Base-by-base conservation (phyloP, 2,329 filamentous ascomycete genomes). In the Colletotrichum limetticola region DNA sequence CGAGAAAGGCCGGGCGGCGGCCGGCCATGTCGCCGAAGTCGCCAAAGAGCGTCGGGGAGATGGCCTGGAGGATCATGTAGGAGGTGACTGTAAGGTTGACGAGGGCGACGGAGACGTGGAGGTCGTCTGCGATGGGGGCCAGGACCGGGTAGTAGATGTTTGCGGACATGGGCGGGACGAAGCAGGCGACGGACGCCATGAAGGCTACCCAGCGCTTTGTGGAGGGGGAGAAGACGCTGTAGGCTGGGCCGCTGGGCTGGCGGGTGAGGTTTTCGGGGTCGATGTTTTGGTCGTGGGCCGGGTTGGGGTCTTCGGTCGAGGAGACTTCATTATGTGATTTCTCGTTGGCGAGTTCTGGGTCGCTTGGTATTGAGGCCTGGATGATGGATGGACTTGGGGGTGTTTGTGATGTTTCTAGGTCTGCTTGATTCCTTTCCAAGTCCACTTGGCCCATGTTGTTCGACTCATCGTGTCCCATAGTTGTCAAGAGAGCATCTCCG, bases 11-110 rank as follows among this genome's bases (percentile, higher is more conserved):
- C 0, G 90, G 90, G n/a, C 91, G 84, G 35, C 91, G 86, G 9
- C 91, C 91, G 3, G 87, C 85, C 76, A 84, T 85, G 77, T 93
- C 91, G 6, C 89, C 89, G 53, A 93, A 87, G 70, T 90, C 89
- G 4, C 90, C 91, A 58, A 91, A 88, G 14, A 93, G 78, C 6
- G 87, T 89, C 0, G 91, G 91, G 0, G 90, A 85, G 1, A 93
- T 79, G 22, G 87, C 91, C 78, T 93, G 91, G 57, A 92, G 85
- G 67, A 93, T 86, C 88, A 91, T 90, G 78, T 90, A 92, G 1
- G 89, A 90, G 4, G 90, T 91, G 53, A 89, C 78, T 8, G 86
- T 86, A 64, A 89, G 77, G 76, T 88, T 88, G 75, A 88, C 80
- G 42, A 86, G 78, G 9, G 79, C 78, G 9, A 82, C 75, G 11